These are phyloP conservation scores for Pseudonitzschia pungens DNA, from an alignment of 108 stramenopile genomes.

Conservation along the genomic window DNA sequence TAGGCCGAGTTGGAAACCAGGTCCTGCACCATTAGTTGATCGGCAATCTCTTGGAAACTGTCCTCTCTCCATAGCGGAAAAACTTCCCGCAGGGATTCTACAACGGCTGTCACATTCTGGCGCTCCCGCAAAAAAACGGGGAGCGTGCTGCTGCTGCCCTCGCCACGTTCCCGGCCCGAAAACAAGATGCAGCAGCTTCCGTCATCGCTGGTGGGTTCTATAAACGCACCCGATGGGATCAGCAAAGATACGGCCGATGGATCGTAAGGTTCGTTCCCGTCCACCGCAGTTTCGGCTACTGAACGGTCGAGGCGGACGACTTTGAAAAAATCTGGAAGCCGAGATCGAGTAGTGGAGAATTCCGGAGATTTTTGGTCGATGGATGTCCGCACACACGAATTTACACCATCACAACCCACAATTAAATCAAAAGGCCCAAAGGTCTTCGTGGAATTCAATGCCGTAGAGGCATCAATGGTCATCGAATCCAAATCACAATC, in stretches of 20 bases:
- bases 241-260: slow-evolving; percentile 57
- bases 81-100: slow-evolving; percentile 34
- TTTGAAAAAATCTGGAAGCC: slow-evolving; percentile 66
- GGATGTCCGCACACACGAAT: slow-evolving; percentile 57
- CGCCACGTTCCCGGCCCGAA: slow-evolving; percentile 39
- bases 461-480: slow-evolving; percentile 5
- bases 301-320: slow-evolving; percentile 39
- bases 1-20: slow-evolving; percentile 37
- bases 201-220: slow-evolving; percentile 54
- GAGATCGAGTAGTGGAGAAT: slow-evolving; percentile 27
- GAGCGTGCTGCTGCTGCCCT: not conserved
- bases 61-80: slow-evolving; percentile 62
- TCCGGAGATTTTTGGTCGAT: slow-evolving; percentile 35
- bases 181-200: slow-evolving; percentile 70
- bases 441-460: not conserved
- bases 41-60: slow-evolving; percentile 35
- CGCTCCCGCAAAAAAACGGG: slow-evolving; percentile 22
- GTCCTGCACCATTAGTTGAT: slow-evolving; percentile 48
- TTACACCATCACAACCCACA: slow-evolving; percentile 75
- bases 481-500: slow-evolving; percentile 19
- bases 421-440: slow-evolving; percentile 53
- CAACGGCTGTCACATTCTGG: slow-evolving; percentile 23
- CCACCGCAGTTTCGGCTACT: not conserved
- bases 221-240: slow-evolving; percentile 61
- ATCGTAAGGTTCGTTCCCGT: slow-evolving; percentile 49